Conservation (phyloP, 1,284 basidiomycete genomes). For the Puccinia coronata region DNA sequence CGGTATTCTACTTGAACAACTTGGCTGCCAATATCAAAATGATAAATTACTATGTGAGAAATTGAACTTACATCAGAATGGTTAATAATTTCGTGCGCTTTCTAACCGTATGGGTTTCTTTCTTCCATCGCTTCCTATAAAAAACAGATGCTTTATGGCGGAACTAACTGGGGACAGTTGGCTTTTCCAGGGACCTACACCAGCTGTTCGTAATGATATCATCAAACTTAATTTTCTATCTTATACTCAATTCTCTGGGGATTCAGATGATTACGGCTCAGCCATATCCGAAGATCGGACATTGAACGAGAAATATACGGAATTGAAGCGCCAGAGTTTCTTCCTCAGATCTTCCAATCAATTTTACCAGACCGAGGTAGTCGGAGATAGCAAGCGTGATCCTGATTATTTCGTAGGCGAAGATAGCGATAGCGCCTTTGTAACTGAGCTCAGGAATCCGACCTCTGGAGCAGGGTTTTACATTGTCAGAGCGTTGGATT, state of each 20-base stretch:
- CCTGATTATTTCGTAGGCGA: constrained; percentile 57
- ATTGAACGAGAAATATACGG: constrained; percentile 70
- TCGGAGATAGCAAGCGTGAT: constrained; percentile 59
- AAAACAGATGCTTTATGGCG: constrained; percentile 61
- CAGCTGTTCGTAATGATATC: constrained; percentile 34
- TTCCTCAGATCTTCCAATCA: constrained; percentile 73
- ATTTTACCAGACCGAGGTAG: constrained; percentile 73
- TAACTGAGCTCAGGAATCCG: constrained; percentile 69
- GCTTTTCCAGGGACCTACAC: constrained; percentile 65
- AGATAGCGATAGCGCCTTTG: constrained; percentile 64
- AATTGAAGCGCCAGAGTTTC: constrained; percentile 72
- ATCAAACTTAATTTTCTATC: constrained; percentile 58
- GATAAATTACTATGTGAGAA: constrained; percentile 70
- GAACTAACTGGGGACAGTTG: constrained; percentile 75
- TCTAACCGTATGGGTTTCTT: background rate
- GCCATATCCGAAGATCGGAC: constrained; percentile 70
- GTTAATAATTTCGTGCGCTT: background rate
- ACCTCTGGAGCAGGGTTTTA: constrained; percentile 70
- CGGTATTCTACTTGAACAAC: constrained; percentile 71
- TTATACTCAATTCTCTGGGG: constrained; percentile 2
- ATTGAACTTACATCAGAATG: background rate
- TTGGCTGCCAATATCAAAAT: constrained; percentile 66
- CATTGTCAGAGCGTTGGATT: constrained; percentile 66
- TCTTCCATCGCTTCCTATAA: background rate
- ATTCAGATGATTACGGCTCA: constrained; percentile 61